Base-by-base conservation (phyloP, 1,284 basidiomycete species). In the Moesziomyces antarcticus region DNA sequence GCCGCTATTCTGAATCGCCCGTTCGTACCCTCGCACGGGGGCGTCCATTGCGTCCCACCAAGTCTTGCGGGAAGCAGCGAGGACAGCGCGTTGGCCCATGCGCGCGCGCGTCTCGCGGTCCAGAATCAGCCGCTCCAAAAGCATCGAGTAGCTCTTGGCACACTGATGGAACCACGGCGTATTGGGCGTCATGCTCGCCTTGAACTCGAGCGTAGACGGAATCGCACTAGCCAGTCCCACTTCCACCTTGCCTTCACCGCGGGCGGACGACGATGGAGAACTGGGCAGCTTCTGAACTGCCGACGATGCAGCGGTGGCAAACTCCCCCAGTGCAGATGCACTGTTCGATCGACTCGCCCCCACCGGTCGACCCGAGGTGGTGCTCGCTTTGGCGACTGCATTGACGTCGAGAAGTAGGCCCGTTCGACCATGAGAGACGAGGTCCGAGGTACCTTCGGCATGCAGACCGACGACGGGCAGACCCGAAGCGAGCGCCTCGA, bases 31-130 rank as follows among this genome's bases (percentile, higher is more conserved):
- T 51, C 87, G 86, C 9, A 88, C 87, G 59, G 87, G 86, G 40
- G 84, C 81, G 70, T 88, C 87, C 87, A 88, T 88, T 2, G 87
- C 87, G 67, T 86, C 86, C 85, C 86, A 86, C 87, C 88, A 88
- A 1, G 87, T 87, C 53, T 85, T 85, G 8, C 86, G n/a, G 80
- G 75, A 70, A 0, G 82, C 86, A 50, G 84, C 84, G 42, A 85
- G 85, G 50, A 77, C 80, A 0, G 85, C 87, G 22, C 65, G 80
- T 53, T 68, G 60, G 14, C 85, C 84, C 87, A 88, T 88, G 20
- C 77, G 72, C 2, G 69, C 72, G n/a, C 87, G 81, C 35, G 83
- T 67, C 2, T 77, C 77, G 18, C 82, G 81, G 50, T 87, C 82
- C 3, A 76, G 64, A 18, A 86, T 80, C 11, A 85, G 65, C 11